These are phyloP conservation scores for Saccharomyces cerevisiae DNA, from an alignment of 805 yeast genomes.

Conservation along the genomic window DNA sequence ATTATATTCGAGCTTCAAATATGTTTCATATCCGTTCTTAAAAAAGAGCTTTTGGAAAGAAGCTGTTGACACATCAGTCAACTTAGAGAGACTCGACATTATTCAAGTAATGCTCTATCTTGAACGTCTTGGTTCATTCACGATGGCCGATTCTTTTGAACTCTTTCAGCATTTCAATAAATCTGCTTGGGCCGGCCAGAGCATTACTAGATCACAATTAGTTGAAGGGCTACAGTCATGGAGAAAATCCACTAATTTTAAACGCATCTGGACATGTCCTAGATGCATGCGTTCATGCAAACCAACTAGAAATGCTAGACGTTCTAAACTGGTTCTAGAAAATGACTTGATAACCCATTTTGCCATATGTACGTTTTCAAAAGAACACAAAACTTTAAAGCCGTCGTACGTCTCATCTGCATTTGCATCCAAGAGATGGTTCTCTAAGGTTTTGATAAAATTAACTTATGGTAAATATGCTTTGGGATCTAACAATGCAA, in stretches of 20 bases:
- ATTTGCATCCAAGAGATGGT: constrained; percentile 85
- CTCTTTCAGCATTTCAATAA: constrained; percentile 42
- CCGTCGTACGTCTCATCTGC: constrained; percentile 69
- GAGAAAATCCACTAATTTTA: constrained; percentile 29
- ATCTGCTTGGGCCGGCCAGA: constrained; percentile 48
- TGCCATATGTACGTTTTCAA: constrained; percentile 75
- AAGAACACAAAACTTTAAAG: constrained; percentile 52
- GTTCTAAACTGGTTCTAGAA: constrained; percentile 29
- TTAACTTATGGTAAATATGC: constrained; percentile 82
- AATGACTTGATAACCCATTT: constrained; percentile 76
- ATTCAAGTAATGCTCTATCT: constrained; percentile 58
- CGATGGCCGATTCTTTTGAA: constrained; percentile 45
- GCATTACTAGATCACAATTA: constrained; percentile 38
- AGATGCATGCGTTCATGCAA: constrained; percentile 60
- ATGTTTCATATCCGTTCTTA: constrained; percentile 55
- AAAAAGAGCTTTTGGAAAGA: constrained; percentile 64
- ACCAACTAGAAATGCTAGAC: constrained; percentile 37
- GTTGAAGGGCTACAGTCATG: constrained; percentile 41
- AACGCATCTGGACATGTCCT: constrained; percentile 65
- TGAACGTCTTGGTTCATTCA: constrained; percentile 39
- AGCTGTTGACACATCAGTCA: constrained; percentile 38
- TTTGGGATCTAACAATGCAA: constrained; percentile 85
- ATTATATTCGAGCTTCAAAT: constrained; percentile 53
- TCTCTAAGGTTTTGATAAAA: constrained; percentile 70
- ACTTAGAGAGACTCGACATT: constrained; percentile 37